Conservation (phyloP, 2,329 filamentous ascomycete species). For the Stromatinia cepivora region DNA sequence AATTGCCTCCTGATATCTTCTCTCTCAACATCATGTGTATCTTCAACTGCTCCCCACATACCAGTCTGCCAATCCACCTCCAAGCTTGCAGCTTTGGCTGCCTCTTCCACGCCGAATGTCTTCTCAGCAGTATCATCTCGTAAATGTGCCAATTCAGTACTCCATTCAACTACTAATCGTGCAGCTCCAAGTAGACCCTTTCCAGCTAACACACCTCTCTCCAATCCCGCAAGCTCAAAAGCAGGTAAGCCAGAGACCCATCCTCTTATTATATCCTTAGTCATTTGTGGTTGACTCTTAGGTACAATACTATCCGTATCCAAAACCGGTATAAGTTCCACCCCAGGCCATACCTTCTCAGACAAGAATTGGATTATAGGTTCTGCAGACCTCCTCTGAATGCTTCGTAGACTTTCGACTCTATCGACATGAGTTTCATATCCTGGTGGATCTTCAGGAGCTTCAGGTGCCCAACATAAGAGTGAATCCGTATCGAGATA, state of each 20-base stretch:
- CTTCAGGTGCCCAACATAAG: slow-evolving; percentile 79
- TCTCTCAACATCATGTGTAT: slow-evolving; percentile 94
- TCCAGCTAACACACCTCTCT: slow-evolving; percentile 77
- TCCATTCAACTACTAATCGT: slow-evolving; percentile 84
- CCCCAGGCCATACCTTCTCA: slow-evolving; percentile 77
- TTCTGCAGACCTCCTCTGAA: slow-evolving; percentile 69
- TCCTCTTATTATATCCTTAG: slow-evolving; percentile 71
- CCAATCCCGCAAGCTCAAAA: slow-evolving; percentile 84
- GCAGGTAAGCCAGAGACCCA: slow-evolving; percentile 74
- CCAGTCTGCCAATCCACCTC: slow-evolving; percentile 90
- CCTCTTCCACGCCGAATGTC: slow-evolving; percentile 79
- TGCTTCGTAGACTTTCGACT: slow-evolving; percentile 63
- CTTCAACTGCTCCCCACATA: slow-evolving; percentile 92
- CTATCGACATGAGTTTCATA: slow-evolving; percentile 48
- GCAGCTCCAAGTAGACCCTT: slow-evolving; percentile 83
- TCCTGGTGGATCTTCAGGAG: slow-evolving; percentile 49
- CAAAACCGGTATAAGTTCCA: slow-evolving; percentile 79
- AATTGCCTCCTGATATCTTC: slow-evolving; percentile 87
- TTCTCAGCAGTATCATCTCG: slow-evolving; percentile 41
- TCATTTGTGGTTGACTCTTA: slow-evolving; percentile 67
- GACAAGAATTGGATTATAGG: slow-evolving; percentile 72
- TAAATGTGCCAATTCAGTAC: slow-evolving; percentile 62
- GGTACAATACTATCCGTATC: slow-evolving; percentile 76
- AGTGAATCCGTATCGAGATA: slow-evolving; percentile 92
- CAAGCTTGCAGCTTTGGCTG: slow-evolving; percentile 71